phyloP scores from a whole-genome alignment of 306 rosid species.

The Dalbergia cultrata region DNA sequence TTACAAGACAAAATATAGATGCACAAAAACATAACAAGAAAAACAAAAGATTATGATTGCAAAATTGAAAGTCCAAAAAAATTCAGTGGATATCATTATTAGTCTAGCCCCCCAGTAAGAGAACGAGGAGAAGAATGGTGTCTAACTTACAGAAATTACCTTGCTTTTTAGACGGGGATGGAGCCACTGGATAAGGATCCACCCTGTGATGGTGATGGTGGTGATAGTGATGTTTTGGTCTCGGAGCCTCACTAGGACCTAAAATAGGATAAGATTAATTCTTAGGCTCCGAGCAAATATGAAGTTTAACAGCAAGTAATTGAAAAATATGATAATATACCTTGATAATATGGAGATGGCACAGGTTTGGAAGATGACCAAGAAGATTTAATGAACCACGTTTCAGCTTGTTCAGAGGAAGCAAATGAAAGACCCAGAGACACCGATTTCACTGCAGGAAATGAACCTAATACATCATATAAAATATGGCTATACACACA shows the following conservation, averaged over 20 bases:
- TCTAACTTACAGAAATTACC: slow-evolving; percentile 56
- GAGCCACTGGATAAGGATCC: slow-evolving; percentile 61
- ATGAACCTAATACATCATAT: slow-evolving; percentile 25
- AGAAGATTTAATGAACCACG: slow-evolving; percentile 54
- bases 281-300: slow-evolving; percentile 35
- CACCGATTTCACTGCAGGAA: slow-evolving; percentile 68
- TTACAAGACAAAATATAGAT: slow-evolving; percentile 24
- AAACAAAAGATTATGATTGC: not conserved
- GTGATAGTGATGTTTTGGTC: slow-evolving; percentile 39
- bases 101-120: slow-evolving; percentile 20
- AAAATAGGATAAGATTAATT: slow-evolving; percentile 44
- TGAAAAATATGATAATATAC: slow-evolving; percentile 44
- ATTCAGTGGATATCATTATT: slow-evolving; percentile 1
- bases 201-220: slow-evolving; percentile 50
- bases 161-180: slow-evolving; percentile 71
- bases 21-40: not conserved
- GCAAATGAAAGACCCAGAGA: slow-evolving; percentile 56
- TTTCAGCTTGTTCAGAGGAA: slow-evolving; percentile 50
- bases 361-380: slow-evolving; percentile 58
- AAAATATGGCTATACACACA: not conserved
- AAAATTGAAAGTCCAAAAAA: slow-evolving; percentile 9
- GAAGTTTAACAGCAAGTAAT: slow-evolving; percentile 8
- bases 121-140: slow-evolving; percentile 25
- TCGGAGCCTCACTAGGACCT: slow-evolving; percentile 57
- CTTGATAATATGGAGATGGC: slow-evolving; percentile 69